Evolutionary conservation across 176 grass and related monocot genomes (phyloP).

Genomic region (Eragrostis nindensis): DNA sequence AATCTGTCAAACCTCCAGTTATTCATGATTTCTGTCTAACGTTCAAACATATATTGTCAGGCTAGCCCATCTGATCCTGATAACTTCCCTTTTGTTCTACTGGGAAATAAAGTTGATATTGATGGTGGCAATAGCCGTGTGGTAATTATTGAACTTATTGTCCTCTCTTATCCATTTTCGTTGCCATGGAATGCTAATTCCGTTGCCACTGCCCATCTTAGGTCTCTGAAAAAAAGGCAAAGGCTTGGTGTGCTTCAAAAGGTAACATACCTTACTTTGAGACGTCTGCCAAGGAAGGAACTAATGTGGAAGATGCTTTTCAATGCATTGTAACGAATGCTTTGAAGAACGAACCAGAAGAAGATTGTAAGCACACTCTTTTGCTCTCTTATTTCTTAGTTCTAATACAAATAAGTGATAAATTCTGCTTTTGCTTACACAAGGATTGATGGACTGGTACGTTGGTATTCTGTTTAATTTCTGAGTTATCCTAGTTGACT

Average conservation of each 20-base stretch:
- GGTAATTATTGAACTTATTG: conserved; percentile 52
- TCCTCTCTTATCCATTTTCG: conserved; percentile 29
- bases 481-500: background rate
- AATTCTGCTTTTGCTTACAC: background rate
- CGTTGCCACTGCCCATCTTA: conserved; percentile 37
- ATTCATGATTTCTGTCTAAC: conserved; percentile 29
- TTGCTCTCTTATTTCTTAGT: conserved; percentile 3
- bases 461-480: conserved; percentile 24
- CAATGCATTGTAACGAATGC: conserved; percentile 79
- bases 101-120: conserved; percentile 87
- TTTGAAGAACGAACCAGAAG: conserved; percentile 89
- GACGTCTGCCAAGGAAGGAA: conserved; percentile 86
- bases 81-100: conserved; percentile 84
- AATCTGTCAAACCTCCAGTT: background rate
- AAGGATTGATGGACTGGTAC: background rate
- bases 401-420: conserved; percentile 10
- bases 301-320: conserved; percentile 88
- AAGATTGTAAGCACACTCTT: conserved; percentile 67
- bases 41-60: conserved; percentile 35
- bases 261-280: conserved; percentile 89
- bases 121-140: conserved; percentile 72
- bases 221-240: conserved; percentile 93
- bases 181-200: conserved; percentile 25
- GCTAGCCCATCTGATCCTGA: conserved; percentile 89
- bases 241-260: conserved; percentile 83